Evolutionary conservation across 805 yeast genomes (phyloP), one percentile per base, ranked within the genome.

Genomic region (Starmerella ratchasimensis): DNA sequence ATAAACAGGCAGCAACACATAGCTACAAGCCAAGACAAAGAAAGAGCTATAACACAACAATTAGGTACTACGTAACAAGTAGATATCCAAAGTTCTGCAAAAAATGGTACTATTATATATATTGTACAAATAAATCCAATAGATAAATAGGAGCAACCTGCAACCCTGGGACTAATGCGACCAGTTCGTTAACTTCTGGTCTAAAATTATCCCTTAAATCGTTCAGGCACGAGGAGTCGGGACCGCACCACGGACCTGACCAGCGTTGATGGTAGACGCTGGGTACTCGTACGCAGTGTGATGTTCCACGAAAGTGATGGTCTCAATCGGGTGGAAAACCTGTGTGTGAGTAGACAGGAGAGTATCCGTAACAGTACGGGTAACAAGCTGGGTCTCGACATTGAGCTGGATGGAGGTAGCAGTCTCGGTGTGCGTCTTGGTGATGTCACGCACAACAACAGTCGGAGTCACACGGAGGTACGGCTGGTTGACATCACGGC

Each of bases 381-480:
- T 43, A 16, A 23, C 24, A 19, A 13, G 15, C 13, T 16, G 7
- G 10, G 43, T 36, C 10, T 20, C 16, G 16, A 39, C 34, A 13
- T 33, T 38, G 24, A 24, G 34, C 14, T 31, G 20, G 5, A 39
- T 36, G 4, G 39, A 28, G 13, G 45, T 41, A n/a, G 24, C 33
- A 11, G 47, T 44, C 34, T 39, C 40, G 3, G 31, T 30, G 23
- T 27, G 34, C 10, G 45, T 44, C 29, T 24, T 28, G 4, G 43
- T 38, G 24, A 14, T 13, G 5, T 42, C 24, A 28, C 31, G 21
- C 17, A 38, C 43, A 4, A 34, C 34, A n/a, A 32, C 11, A 6
- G 31, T 30, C 13, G 47, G 47, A 7, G 45, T 41, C 18, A 44
- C 45, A 29, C 33, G 23, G 29, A 44, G 27, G 37, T 36, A 39